Evolutionary conservation across 2,329 filamentous ascomycete species (phyloP).

Genomic region (Stagonosporopsis cucurbitacearum): DNA sequence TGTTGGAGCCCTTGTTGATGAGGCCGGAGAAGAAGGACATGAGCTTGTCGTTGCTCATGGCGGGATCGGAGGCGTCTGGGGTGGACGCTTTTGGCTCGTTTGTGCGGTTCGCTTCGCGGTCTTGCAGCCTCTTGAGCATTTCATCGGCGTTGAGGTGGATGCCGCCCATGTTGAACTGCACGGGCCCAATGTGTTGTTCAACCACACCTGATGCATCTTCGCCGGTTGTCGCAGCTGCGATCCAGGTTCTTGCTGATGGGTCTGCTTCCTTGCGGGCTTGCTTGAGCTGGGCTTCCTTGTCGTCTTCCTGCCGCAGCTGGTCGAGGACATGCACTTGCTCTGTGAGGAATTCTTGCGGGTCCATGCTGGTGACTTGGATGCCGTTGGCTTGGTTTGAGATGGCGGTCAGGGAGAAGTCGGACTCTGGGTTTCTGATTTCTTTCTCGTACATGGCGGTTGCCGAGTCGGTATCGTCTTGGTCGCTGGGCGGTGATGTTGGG

Average conservation of each 20-base stretch:
- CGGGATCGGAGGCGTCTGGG: constrained; percentile 35
- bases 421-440: constrained; percentile 76
- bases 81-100: constrained; percentile 38
- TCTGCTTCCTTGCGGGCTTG: constrained; percentile 46
- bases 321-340: constrained; percentile 80
- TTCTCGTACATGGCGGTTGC: constrained; percentile 79
- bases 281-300: constrained; percentile 58
- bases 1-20: constrained; percentile 44
- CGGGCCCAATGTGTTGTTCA: constrained; percentile 79
- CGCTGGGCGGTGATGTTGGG: background rate
- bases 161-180: constrained; percentile 97
- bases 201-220: constrained; percentile 48
- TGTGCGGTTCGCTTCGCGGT: constrained; percentile 46
- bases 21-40: constrained; percentile 50
- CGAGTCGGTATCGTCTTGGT: constrained; percentile 47
- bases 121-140: constrained; percentile 82
- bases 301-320: constrained; percentile 63
- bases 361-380: constrained; percentile 70
- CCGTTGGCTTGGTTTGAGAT: constrained; percentile 54
- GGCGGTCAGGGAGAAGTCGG: constrained; percentile 50
- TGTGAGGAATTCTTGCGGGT: constrained; percentile 78
- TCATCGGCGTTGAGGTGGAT: constrained; percentile 96
- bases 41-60: constrained; percentile 50
- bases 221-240: constrained; percentile 1
- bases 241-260: constrained; percentile 28